These are phyloP conservation scores for Botrytis medusae DNA, from an alignment of 2,329 filamentous ascomycete species.

Conservation along the genomic window DNA sequence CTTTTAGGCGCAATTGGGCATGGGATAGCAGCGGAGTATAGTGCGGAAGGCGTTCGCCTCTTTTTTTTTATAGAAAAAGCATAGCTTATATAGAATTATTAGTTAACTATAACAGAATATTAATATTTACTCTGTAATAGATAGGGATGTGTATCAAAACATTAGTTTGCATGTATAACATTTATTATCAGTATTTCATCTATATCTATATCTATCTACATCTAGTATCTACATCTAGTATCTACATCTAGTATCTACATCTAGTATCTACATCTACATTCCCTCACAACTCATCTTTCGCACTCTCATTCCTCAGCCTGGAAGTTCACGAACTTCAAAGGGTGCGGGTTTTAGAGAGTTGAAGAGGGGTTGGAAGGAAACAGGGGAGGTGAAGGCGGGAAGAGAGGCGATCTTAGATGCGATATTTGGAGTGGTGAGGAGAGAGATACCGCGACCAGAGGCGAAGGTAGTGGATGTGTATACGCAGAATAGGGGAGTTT, in stretches of 20 bases:
- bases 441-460: conserved; percentile 35
- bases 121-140: neutral
- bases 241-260: neutral
- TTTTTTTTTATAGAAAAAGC: neutral
- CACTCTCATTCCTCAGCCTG: conserved; percentile 25
- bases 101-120: neutral
- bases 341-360: conserved; percentile 14
- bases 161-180: neutral
- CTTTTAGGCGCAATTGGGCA: neutral
- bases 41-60: neutral
- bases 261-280: neutral
- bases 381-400: conserved; percentile 26
- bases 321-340: conserved; percentile 23
- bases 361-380: neutral
- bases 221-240: neutral
- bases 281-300: neutral
- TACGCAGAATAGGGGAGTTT: conserved; percentile 30
- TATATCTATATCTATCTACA: neutral
- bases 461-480: conserved; percentile 35
- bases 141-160: neutral
- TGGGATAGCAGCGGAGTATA: neutral
- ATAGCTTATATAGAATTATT: neutral
- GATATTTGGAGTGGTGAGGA: conserved; percentile 33
- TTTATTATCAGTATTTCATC: too few relatives aligned
- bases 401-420: conserved; percentile 28